Evolutionary conservation across 768 basidiomycete genomes (phyloP), one percentile per base, ranked within the genome.

Genomic region (Tylopilus rubrobrunneus): DNA sequence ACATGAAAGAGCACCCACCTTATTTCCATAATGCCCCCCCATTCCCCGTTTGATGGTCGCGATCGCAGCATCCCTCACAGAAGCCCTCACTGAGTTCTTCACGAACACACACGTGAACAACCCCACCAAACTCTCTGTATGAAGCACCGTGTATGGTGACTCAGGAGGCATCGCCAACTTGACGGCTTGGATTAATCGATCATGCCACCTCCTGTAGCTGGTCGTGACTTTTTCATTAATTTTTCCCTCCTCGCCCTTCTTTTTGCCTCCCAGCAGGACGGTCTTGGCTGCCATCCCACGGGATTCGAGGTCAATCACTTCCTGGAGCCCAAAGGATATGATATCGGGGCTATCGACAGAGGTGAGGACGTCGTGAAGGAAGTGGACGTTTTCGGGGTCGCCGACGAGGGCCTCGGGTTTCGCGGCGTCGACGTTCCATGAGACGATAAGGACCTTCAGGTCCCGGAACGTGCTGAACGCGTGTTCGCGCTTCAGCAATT

Each of bases 241-340:
- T 51, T 69, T 70, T 40, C 77, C 71, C 5, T 77, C 78, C 34
- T 82, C 80, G 15, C 73, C 68, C 55, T 80, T 83, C 72, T 86
- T 90, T 58, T 85, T 81, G 15, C 78, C 76, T 7, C 87, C 87
- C 6, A 96, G 77, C 0, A 99, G 65, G 27, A 98, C 84, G 19
- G 87, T 92, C 73, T 97, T 95, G 62, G 96, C 96, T 1, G 88
- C 86, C 76, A 98, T 85, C 72, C 86, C 92, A 56, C 92, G 85
- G 58, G 83, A 86, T 61, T 97, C 94, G n/a, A 99, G 81, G 66
- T 97, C 93, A 56, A 99, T 92, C 37, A 98, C 81, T 71, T 98
- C 96, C 70, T 99, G 96, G 70, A 98, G 88, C 2, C 94, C 94
- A 62, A 99, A 96, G 5, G 85, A 81, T 58, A 99, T 87, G 61